Percentiles rank a stretch among this genome's conserved stretches.
Evolutionary conservation across 805 yeast genomes (phyloP).

Genomic region (Wickerhamomyces strasburgensis): DNA sequence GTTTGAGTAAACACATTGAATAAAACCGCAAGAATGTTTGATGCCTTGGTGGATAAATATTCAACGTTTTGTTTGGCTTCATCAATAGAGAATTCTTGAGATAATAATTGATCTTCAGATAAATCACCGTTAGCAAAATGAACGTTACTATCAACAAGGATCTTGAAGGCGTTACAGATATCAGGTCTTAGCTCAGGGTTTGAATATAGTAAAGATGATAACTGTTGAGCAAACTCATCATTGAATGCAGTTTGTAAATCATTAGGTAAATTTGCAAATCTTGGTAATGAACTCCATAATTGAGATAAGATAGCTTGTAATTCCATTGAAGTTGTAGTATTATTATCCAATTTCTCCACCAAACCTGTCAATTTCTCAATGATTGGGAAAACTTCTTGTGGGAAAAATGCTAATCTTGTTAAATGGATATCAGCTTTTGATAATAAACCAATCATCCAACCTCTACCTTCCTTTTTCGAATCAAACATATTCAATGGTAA

Average conservation of each 20-base stretch:
- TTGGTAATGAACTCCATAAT: conserved; percentile 87
- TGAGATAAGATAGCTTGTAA: conserved; percentile 85
- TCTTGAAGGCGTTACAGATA: conserved; percentile 78
- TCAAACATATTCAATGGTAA: conserved; percentile 76
- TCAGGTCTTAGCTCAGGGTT: conserved; percentile 69
- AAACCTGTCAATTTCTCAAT: conserved; percentile 48
- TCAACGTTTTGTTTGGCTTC: conserved; percentile 54
- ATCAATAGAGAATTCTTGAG: conserved; percentile 53
- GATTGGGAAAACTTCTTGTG: conserved; percentile 61
- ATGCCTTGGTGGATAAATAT: conserved; percentile 59
- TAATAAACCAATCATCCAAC: conserved; percentile 89
- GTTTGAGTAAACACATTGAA: conserved; percentile 94
- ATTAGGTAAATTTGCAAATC: conserved; percentile 79
- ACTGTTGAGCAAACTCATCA: conserved; percentile 69
- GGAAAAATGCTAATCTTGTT: conserved; percentile 63
- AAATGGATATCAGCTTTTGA: conserved; percentile 72
- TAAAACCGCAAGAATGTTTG: conserved; percentile 77
- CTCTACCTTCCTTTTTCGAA: conserved; percentile 68
- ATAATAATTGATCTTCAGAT: conserved; percentile 50
- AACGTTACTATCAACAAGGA: conserved; percentile 71
- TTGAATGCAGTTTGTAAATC: conserved; percentile 65
- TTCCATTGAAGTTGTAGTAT: conserved; percentile 68
- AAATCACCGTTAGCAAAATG: conserved; percentile 57
- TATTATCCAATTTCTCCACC: conserved; percentile 39
- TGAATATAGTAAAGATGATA: conserved; percentile 72